A percentile compares a stretch with the other conserved stretches of the same genome.
These are phyloP conservation scores for Achaetomium macrosporum DNA, from an alignment of 2,329 filamentous ascomycete genomes.

Conservation along the genomic window DNA sequence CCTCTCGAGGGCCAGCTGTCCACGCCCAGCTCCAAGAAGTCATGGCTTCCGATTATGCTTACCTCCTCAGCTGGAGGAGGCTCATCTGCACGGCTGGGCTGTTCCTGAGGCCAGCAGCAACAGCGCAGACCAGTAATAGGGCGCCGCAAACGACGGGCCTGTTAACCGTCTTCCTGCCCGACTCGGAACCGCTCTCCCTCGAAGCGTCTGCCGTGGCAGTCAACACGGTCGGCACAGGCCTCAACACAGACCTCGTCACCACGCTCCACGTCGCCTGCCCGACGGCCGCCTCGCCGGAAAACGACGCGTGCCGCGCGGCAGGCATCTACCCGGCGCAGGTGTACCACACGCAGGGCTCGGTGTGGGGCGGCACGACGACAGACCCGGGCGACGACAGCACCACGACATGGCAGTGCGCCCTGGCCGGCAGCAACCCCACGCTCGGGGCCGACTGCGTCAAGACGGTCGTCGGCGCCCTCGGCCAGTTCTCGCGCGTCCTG, in stretches of 20 bases:
- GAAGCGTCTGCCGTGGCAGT: slow-evolving; percentile 12
- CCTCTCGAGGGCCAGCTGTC: too few species aligned
- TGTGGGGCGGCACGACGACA: slow-evolving; percentile 19
- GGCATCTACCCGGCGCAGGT: slow-evolving; percentile 19
- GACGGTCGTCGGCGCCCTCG: slow-evolving; percentile 7
- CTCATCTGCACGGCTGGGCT: not conserved
- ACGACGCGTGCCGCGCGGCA: slow-evolving; percentile 18
- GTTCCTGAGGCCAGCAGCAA: not conserved
- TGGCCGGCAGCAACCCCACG: not conserved
- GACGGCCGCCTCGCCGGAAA: slow-evolving; percentile 11
- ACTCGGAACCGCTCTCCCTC: slow-evolving; percentile 15
- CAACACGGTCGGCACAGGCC: not conserved
- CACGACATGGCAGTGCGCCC: slow-evolving; percentile 14
- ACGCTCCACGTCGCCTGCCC: slow-evolving; percentile 13
- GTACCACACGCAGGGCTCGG: slow-evolving; percentile 16
- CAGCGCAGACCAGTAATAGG: not conserved
- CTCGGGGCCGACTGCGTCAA: slow-evolving; percentile 4
- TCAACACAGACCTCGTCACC: not conserved
- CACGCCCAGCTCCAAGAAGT: too few species aligned
- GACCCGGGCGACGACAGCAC: slow-evolving; percentile 17
- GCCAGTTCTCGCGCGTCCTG: slow-evolving; percentile 2
- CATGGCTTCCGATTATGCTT: too few species aligned
- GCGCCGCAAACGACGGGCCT: slow-evolving; percentile 1
- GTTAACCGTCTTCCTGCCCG: slow-evolving; percentile 6
- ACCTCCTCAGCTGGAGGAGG: too few species aligned